Percentiles rank a stretch among this genome's conserved stretches.
Evolutionary conservation across 352 stramenopile genomes (phyloP).

Genomic region (Pythium volutum): DNA sequence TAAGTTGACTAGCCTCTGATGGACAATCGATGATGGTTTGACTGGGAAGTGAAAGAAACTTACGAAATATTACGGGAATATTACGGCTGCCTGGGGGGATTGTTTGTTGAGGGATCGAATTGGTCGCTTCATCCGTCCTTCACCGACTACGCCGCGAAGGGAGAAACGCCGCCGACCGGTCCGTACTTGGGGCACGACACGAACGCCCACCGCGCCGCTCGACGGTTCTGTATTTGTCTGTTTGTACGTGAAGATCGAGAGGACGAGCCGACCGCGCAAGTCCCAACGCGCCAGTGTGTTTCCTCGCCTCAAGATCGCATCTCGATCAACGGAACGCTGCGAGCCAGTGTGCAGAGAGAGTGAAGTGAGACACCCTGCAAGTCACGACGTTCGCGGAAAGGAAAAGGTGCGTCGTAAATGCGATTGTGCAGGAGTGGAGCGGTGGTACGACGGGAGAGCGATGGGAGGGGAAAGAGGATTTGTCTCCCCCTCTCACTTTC

Average conservation of each 20-base stretch:
- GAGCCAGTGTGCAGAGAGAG: constrained; percentile 4
- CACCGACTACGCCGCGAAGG: constrained; percentile 3
- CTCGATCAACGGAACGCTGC: background rate
- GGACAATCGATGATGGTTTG: background rate
- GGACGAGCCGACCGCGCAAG: background rate
- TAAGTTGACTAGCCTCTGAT: constrained; percentile 1
- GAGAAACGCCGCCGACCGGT: constrained; percentile 14
- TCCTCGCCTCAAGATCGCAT: constrained; percentile 6
- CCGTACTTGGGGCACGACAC: constrained; percentile 1
- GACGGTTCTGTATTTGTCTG: constrained; percentile 8
- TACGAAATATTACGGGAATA: background rate
- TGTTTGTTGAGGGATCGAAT: background rate
- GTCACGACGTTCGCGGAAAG: background rate
- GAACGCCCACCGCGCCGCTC: background rate
- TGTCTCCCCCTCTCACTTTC: background rate
- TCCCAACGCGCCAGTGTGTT: background rate
- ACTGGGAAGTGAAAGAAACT: background rate
- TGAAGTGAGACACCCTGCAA: background rate
- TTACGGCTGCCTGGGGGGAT: constrained; percentile 7
- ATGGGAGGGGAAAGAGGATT: background rate
- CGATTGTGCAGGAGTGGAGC: background rate
- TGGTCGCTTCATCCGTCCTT: background rate
- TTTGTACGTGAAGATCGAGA: background rate
- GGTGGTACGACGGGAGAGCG: too few species aligned
- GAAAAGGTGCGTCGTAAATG: background rate